phyloP scores from a whole-genome alignment of 139 green algal genomes.

The Chlorella vulgaris region DNA sequence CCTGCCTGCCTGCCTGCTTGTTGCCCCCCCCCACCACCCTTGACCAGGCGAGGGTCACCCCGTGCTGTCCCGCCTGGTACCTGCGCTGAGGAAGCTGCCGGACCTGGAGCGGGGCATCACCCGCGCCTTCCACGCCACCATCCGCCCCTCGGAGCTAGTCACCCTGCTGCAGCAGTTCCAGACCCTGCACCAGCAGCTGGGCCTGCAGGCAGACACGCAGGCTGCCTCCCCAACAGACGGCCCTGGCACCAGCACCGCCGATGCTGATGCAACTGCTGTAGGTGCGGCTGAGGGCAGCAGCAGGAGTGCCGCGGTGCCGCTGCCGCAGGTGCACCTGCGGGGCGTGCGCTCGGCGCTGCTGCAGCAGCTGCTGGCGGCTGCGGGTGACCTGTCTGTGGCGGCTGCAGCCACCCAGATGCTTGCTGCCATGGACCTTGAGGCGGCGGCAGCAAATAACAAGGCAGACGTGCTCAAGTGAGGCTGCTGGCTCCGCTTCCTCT shows the following conservation, averaged over 20 bases:
- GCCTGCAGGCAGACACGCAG: no score
- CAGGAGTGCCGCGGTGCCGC: background rate
- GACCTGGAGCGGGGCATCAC: slow-evolving; percentile 84
- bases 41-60: slow-evolving; percentile 15
- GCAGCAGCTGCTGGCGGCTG: slow-evolving; percentile 43
- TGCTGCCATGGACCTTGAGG: slow-evolving; percentile 47
- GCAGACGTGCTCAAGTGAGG: slow-evolving; percentile 8
- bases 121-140: slow-evolving; percentile 75
- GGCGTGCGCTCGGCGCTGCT: slow-evolving; percentile 52
- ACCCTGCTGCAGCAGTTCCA: slow-evolving; percentile 49
- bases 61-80: slow-evolving; percentile 19
- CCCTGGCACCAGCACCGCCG: background rate
- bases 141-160: slow-evolving; percentile 76
- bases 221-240: no score
- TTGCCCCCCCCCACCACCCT: background rate
- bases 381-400: slow-evolving; percentile 39
- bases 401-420: slow-evolving; percentile 46
- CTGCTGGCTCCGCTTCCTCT: background rate
- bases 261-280: background rate
- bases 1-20: background rate
- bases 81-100: slow-evolving; percentile 44
- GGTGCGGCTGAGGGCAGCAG: background rate
- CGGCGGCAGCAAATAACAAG: slow-evolving; percentile 53
- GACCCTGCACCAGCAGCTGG: slow-evolving; percentile 16
- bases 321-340: background rate